Conservation (phyloP, 306 rosid genomes). For the Lablab purpureus region DNA sequence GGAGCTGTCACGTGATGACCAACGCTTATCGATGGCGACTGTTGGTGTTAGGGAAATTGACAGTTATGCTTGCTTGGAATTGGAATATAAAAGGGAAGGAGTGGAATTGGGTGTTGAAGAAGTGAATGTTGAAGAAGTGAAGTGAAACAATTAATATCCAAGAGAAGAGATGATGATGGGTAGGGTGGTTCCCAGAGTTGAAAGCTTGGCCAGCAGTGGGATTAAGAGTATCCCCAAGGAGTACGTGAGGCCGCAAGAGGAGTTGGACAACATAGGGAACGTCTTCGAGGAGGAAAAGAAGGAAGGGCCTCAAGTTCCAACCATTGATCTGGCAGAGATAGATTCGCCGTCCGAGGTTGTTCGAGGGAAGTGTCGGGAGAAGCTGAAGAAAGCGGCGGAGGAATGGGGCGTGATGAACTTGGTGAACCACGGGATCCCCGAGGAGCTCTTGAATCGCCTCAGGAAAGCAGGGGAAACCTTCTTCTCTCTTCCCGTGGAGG, state of each 20-base stretch:
- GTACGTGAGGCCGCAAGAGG: constrained; percentile 79
- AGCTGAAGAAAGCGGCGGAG: constrained; percentile 66
- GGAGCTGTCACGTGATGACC: constrained; percentile 6
- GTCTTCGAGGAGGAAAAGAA: constrained; percentile 74
- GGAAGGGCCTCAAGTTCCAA: constrained; percentile 75
- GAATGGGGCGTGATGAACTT: constrained; percentile 94
- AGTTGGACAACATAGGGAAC: constrained; percentile 63
- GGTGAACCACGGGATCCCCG: constrained; percentile 77
- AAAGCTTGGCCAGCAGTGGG: constrained; percentile 73
- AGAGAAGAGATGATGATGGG: constrained; percentile 33
- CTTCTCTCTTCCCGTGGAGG: constrained; percentile 65
- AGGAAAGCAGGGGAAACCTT: constrained; percentile 65
- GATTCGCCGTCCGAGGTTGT: constrained; percentile 55
- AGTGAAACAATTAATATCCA: no score
- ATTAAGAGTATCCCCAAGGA: constrained; percentile 68
- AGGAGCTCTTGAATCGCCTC: constrained; percentile 56
- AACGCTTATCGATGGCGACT: not conserved
- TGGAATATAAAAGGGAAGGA: not conserved
- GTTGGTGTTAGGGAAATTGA: not conserved
- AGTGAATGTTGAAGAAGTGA: not conserved
- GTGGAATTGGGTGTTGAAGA: not conserved
- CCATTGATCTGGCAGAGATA: constrained; percentile 68
- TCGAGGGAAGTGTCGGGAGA: constrained; percentile 59
- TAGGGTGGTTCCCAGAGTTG: constrained; percentile 61
- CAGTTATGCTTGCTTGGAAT: no score